Evolutionary conservation across 257 asterid genomes (phyloP), one percentile per base, ranked within the genome.

Genomic region (Orobanche coerulescens): DNA sequence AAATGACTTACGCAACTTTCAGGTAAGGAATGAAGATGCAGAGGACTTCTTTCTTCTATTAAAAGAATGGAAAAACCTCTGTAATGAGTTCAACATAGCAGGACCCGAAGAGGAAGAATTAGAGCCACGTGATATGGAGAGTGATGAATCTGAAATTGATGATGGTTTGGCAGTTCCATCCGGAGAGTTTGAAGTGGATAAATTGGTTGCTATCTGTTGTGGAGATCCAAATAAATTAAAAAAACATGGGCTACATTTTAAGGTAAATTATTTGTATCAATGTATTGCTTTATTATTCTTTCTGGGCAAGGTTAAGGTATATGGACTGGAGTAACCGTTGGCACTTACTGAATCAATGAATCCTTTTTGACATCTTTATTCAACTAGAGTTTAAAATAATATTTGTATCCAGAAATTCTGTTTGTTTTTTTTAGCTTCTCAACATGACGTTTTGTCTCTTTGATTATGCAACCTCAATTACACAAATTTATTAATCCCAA

Each of bases 11-110:
- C 11, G 6, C 16, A 23, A 50, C 16, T 13, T 22, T 50, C 31
- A 50, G 59, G 59, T 52, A 2, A 52, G 59, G 20, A 52, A 52
- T 26, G 59, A 52, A 52, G 20, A 25, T 52, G 59, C 59, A 4
- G 59, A 52, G 39, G 39, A 26, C 11, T 52, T 25, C 14, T 26
- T 25, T 25, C 3, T 13, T 28, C 23, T 52, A 14, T 28, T 52
- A 24, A n/a, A 25, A 28, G 59, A 52, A 52, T 52, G 59, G 59
- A 39, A 52, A n/a, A 13, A n/a, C 3, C 59, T 52, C 4, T 52
- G 59, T 22, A 52, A 26, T 0, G 59, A 52, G 4, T 24, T 26
- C 5, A 6, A 26, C 13, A 6, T 52, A 9, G 39, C 26, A 1
- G 37, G 23, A 52, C 2, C 12, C 22, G 5, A 24, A n/a, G 39